Evolutionary conservation across 2,329 filamentous ascomycete genomes (phyloP).

Genomic region (Rhinocladiella similis): DNA sequence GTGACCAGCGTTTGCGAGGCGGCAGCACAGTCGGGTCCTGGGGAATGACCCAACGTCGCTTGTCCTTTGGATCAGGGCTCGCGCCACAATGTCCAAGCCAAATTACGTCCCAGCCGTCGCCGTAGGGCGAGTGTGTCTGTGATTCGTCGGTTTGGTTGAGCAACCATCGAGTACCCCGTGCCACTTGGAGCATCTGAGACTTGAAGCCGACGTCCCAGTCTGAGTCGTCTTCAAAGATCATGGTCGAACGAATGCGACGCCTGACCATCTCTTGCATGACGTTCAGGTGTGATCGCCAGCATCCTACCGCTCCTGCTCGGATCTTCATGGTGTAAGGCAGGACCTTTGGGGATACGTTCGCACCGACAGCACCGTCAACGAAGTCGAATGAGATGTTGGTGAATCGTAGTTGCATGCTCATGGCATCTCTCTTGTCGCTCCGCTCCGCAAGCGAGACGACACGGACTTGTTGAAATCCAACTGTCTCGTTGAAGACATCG

Average conservation of each 20-base stretch:
- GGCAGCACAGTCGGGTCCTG: conserved; percentile 33
- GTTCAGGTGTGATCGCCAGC: conserved; percentile 43
- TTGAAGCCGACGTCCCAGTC: conserved; percentile 58
- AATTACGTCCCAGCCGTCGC: conserved; percentile 54
- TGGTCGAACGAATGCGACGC: conserved; percentile 45
- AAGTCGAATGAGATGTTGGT: conserved; percentile 31
- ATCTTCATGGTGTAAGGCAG: conserved; percentile 8
- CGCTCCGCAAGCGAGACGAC: conserved; percentile 49
- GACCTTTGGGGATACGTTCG: conserved; percentile 7
- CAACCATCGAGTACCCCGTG: conserved; percentile 32
- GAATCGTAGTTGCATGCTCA: conserved; percentile 43
- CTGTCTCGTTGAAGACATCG: conserved; percentile 4
- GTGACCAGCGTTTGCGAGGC: conserved; percentile 5
- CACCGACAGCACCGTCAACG: conserved; percentile 6
- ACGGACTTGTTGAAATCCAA: conserved; percentile 40
- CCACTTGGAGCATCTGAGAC: conserved; percentile 45
- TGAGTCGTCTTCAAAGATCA: conserved; percentile 58
- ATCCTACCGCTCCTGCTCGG: conserved; percentile 1
- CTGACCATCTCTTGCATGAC: conserved; percentile 43
- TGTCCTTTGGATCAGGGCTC: conserved; percentile 26
- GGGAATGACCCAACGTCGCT: conserved; percentile 30
- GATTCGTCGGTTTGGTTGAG: conserved; percentile 25
- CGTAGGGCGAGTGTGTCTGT: conserved; percentile 45
- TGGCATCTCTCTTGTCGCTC: conserved; percentile 51
- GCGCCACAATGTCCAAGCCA: conserved; percentile 52